Conservation (phyloP, 495 filamentous ascomycete species). For the Penicillium fimorum region DNA sequence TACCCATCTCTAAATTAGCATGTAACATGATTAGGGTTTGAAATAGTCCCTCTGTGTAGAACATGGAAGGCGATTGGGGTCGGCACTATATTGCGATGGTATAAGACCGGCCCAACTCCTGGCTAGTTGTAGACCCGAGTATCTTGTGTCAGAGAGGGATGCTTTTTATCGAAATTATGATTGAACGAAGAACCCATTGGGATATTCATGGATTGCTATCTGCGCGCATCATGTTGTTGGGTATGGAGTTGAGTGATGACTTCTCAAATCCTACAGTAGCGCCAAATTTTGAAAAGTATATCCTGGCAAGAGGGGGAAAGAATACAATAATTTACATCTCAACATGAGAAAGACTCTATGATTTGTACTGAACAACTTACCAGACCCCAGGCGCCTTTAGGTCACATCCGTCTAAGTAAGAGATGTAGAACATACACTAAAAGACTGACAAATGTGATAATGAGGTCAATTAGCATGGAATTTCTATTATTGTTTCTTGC, state of each 20-base stretch:
- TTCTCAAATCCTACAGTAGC: neutral
- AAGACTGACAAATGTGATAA: neutral
- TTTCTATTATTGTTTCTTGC: constrained; percentile 10
- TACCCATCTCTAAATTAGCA: no score
- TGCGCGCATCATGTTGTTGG: neutral
- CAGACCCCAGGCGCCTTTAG: constrained; percentile 5
- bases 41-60: no score
- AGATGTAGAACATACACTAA: neutral
- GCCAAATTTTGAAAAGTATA: neutral
- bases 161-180: neutral
- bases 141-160: neutral
- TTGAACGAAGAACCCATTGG: neutral
- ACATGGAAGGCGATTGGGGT: no score
- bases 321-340: neutral
- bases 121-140: neutral
- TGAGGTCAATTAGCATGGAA: constrained; percentile 4
- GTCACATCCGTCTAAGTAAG: neutral
- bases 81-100: neutral
- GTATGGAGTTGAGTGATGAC: neutral
- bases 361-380: neutral
- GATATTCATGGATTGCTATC: neutral
- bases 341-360: neutral
- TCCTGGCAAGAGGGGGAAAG: neutral
- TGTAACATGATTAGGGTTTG: no score
- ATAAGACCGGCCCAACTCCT: neutral